A percentile compares a stretch with the other conserved stretches of the same genome.
Conservation (phyloP, 371 early-diverging fungal genomes). For the Basidiobolus meristosporus region DNA sequence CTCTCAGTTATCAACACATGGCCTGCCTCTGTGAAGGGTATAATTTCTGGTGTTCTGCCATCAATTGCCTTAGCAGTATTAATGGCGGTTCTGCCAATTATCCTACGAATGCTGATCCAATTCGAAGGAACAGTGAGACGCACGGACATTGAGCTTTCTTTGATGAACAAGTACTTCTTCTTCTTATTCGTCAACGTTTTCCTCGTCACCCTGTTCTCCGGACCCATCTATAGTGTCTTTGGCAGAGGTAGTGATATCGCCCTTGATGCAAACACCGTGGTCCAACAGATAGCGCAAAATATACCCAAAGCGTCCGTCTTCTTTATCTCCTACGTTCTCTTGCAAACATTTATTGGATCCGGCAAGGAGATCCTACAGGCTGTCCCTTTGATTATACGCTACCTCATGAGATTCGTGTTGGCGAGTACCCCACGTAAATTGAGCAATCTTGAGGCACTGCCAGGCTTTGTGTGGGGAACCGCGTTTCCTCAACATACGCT, state of each 20-base stretch:
- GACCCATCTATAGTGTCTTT: no score
- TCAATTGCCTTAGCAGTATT: conserved; percentile 46
- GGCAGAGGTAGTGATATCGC: no score
- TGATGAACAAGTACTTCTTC: conserved; percentile 43
- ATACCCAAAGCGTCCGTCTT: conserved; percentile 53
- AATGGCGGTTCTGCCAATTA: conserved; percentile 45
- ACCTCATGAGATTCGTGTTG: conserved; percentile 30
- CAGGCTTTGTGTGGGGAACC: conserved; percentile 21
- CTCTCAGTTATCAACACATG: no score
- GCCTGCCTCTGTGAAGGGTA: no score
- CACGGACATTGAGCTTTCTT: conserved; percentile 31
- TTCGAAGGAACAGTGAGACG: conserved; percentile 46
- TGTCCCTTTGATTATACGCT: conserved; percentile 36
- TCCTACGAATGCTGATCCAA: conserved; percentile 37
- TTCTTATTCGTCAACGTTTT: conserved; percentile 68
- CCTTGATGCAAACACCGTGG: conserved; percentile 18
- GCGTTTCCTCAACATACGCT: conserved; percentile 37
- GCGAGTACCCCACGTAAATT: conserved; percentile 57
- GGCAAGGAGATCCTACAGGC: conserved; percentile 44
- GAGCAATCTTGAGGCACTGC: conserved; percentile 21
- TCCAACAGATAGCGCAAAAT: conserved; percentile 23
- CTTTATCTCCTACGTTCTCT: conserved; percentile 64
- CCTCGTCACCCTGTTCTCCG: conserved; percentile 47
- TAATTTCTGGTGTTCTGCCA: conserved; percentile 60
- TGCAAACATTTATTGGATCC: conserved; percentile 44